phyloP scores from a whole-genome alignment of 1,284 basidiomycete genomes.

The Tylopilus sp. region DNA sequence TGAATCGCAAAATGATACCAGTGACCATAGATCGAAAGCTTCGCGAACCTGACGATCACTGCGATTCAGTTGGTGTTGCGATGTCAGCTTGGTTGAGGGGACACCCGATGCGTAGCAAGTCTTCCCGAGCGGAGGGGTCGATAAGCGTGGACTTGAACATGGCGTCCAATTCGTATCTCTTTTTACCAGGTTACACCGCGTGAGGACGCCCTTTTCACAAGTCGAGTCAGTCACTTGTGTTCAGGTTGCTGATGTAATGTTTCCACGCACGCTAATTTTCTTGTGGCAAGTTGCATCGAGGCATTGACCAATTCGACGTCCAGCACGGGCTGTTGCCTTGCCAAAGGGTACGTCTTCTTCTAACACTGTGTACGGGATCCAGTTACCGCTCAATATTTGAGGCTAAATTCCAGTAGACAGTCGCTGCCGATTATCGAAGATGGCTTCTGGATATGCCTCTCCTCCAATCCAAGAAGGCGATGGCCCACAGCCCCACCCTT shows the following conservation, averaged over 20 bases:
- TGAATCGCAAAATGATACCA: no score
- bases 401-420: constrained; percentile 18
- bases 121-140: no score
- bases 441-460: constrained; percentile 37
- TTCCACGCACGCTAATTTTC: constrained; percentile 35
- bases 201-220: no score
- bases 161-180: no score
- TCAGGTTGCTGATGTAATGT: constrained; percentile 32
- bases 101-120: no score
- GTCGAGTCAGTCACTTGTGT: no score
- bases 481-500: constrained; percentile 54
- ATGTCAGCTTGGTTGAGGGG: no score
- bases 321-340: constrained; percentile 32
- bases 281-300: constrained; percentile 14
- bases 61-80: no score
- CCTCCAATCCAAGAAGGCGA: constrained; percentile 34
- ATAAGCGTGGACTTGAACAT: no score
- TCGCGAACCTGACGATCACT: no score
- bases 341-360: constrained; percentile 22
- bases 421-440: constrained; percentile 32
- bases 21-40: no score
- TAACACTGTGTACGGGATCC: neutral
- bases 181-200: no score
- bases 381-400: neutral
- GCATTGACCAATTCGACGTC: constrained; percentile 31